Conservation (phyloP, 2,329 filamentous ascomycete species). For the Metarhizium album region DNA sequence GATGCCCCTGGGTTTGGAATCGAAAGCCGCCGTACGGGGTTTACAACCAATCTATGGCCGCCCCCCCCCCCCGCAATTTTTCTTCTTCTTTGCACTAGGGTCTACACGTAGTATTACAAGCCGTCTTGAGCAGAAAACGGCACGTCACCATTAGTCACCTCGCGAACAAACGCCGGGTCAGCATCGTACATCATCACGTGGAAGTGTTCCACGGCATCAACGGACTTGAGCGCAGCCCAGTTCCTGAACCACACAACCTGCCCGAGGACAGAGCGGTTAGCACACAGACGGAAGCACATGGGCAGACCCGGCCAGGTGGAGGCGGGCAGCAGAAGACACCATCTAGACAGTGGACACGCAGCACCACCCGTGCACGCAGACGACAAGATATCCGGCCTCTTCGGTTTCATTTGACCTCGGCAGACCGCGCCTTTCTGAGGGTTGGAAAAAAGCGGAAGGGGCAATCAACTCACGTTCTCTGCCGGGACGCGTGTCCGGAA, state of each 20-base stretch:
- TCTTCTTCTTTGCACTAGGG: background rate
- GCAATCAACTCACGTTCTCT: slow-evolving; percentile 48
- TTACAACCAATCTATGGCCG: no score
- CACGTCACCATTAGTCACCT: slow-evolving; percentile 65
- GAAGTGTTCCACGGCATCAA: slow-evolving; percentile 84
- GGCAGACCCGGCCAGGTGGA: no score
- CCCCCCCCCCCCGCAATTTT: no score
- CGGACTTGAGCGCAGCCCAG: slow-evolving; percentile 73
- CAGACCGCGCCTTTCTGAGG: no score
- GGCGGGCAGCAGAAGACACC: no score
- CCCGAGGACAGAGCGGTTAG: background rate
- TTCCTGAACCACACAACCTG: slow-evolving; percentile 52
- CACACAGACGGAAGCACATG: background rate
- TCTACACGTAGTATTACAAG: slow-evolving; percentile 3
- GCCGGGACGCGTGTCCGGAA: slow-evolving; percentile 47
- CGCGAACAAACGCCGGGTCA: slow-evolving; percentile 54
- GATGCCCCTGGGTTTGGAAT: no score
- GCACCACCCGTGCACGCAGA: no score
- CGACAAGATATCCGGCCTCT: no score
- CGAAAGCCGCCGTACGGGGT: no score
- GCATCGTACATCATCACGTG: slow-evolving; percentile 84
- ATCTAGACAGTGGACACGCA: no score
- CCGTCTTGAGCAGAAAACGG: slow-evolving; percentile 43
- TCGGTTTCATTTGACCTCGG: no score
- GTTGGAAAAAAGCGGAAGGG: no score